Conservation (phyloP, 306 rosid species). For the Vicia villosa region DNA sequence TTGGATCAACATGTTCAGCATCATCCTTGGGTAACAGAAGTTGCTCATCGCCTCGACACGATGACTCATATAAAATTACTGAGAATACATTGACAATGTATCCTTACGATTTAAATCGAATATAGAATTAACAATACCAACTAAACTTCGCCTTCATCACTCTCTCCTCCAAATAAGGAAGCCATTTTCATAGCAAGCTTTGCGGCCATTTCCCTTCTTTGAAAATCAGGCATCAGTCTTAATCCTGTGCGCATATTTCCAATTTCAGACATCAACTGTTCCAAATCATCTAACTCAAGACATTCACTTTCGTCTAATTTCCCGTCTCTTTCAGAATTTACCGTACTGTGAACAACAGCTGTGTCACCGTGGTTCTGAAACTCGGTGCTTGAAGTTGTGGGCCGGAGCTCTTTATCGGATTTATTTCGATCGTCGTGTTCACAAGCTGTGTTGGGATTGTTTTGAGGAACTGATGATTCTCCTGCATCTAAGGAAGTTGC, state of each 20-base stretch:
- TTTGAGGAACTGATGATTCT: constrained; percentile 34
- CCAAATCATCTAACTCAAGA: constrained; percentile 77
- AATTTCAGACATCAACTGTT: constrained; percentile 84
- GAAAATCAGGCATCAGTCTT: constrained; percentile 94
- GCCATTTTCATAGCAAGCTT: constrained; percentile 89
- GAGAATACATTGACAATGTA: neutral
- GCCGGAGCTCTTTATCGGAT: constrained; percentile 35
- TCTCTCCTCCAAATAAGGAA: constrained; percentile 71
- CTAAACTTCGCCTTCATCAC: constrained; percentile 69
- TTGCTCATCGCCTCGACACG: constrained; percentile 15
- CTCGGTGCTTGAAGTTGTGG: constrained; percentile 45
- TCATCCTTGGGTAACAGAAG: constrained; percentile 15
- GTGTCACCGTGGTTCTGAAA: constrained; percentile 40
- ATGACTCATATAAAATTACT: neutral
- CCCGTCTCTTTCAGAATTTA: constrained; percentile 43
- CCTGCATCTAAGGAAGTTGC: constrained; percentile 52
- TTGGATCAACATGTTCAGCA: constrained; percentile 32
- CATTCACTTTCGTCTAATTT: constrained; percentile 37
- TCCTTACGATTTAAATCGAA: neutral
- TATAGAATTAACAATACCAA: neutral
- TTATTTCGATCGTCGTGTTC: constrained; percentile 38
- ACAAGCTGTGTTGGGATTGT: constrained; percentile 26
- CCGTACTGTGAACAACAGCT: constrained; percentile 29
- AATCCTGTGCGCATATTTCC: constrained; percentile 74
- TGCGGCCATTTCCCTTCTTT: constrained; percentile 87